A percentile compares a stretch with the other conserved stretches of the same genome.
phyloP scores from a whole-genome alignment of 768 basidiomycete genomes.

The Rhodocollybia butyracea region DNA sequence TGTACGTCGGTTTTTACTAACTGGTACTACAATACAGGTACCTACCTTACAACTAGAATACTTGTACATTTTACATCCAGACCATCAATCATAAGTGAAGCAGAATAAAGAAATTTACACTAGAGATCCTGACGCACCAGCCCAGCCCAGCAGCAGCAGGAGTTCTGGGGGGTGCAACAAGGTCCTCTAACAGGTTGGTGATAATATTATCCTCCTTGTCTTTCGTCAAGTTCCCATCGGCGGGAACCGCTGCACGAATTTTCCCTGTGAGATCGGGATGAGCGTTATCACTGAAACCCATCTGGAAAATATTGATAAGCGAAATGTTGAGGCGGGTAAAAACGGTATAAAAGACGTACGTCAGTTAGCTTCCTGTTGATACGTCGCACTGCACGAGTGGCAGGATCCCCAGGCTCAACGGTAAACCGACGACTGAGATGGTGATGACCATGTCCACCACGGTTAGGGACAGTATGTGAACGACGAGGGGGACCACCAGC shows the following conservation, averaged over 20 bases:
- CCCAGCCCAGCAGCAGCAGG: slow-evolving; percentile 13
- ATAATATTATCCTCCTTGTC: slow-evolving; percentile 66
- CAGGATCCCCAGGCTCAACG: slow-evolving; percentile 21
- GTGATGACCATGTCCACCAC: slow-evolving; percentile 22
- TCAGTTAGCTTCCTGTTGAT: slow-evolving; percentile 61
- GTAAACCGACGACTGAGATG: not conserved
- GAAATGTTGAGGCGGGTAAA: not conserved
- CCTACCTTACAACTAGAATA: slow-evolving; percentile 10
- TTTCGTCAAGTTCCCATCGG: slow-evolving; percentile 39
- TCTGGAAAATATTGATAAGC: slow-evolving; percentile 34
- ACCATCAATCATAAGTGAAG: too few relatives aligned
- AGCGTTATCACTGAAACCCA: slow-evolving; percentile 67
- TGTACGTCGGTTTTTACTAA: slow-evolving; percentile 2
- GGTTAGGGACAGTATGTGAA: slow-evolving; percentile 38
- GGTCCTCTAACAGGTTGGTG: slow-evolving; percentile 56
- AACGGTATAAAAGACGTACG: slow-evolving; percentile 36
- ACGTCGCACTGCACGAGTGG: slow-evolving; percentile 41
- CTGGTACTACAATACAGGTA: not conserved
- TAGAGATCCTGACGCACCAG: slow-evolving; percentile 33
- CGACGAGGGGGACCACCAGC: slow-evolving; percentile 31
- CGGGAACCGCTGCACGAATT: slow-evolving; percentile 49
- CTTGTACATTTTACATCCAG: too few relatives aligned
- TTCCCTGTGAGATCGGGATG: slow-evolving; percentile 50
- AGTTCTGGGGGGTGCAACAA: slow-evolving; percentile 41
- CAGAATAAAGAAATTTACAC: too few relatives aligned